Percentiles rank a stretch among this genome's conserved stretches.
Evolutionary conservation across 169 alveolate genomes (phyloP).

Genomic region (Cryptosporidium sp.): DNA sequence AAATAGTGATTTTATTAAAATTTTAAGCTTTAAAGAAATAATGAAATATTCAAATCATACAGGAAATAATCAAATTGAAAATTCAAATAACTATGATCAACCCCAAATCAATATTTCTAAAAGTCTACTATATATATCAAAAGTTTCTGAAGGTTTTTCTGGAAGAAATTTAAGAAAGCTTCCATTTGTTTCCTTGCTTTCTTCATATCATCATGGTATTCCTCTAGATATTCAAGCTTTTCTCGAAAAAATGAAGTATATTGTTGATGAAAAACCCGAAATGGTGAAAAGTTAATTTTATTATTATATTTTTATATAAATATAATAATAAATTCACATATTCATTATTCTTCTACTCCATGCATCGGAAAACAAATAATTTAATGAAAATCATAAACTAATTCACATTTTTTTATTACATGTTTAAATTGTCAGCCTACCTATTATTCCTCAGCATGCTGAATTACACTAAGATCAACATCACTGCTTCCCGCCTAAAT

Average conservation of each 20-base stretch:
- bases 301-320: neutral
- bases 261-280: conserved; percentile 34
- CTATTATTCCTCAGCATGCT: neutral
- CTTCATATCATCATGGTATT: conserved; percentile 48
- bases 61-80: neutral
- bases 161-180: conserved; percentile 85
- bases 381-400: neutral
- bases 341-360: no score
- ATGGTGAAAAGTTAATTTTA: conserved; percentile 24
- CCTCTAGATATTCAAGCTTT: conserved; percentile 49
- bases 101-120: conserved; percentile 18
- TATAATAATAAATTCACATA: neutral
- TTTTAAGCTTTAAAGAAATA: conserved; percentile 38
- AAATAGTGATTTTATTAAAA: neutral
- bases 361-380: no score
- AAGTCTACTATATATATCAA: conserved; percentile 75
- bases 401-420: no score
- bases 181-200: conserved; percentile 83
- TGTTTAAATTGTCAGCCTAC: neutral
- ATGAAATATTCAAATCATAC: neutral
- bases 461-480: neutral
- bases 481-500: neutral
- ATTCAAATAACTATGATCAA: neutral
- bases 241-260: conserved; percentile 44
- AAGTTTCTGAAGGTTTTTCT: conserved; percentile 79